Conservation (phyloP, 768 basidiomycete genomes). For the Mycena maculata region DNA sequence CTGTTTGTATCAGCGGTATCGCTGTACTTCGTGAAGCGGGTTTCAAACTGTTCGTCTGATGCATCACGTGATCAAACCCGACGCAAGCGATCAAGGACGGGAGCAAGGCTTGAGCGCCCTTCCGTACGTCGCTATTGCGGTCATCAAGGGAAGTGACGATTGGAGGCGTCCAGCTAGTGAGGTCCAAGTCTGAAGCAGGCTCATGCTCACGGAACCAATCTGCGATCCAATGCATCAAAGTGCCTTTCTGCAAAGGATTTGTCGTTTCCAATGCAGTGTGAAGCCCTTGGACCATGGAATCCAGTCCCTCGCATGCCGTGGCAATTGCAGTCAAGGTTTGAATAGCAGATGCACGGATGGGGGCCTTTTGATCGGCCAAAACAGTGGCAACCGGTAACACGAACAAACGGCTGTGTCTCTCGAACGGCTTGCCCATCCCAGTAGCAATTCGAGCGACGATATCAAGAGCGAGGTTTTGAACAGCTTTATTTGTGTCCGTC, state of each 20-base stretch:
- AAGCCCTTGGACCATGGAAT: constrained; percentile 82
- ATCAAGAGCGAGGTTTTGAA: constrained; percentile 90
- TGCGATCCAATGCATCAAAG: constrained; percentile 81
- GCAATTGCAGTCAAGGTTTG: constrained; percentile 87
- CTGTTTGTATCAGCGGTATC: constrained; percentile 89
- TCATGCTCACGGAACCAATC: constrained; percentile 82
- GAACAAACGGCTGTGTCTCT: constrained; percentile 86
- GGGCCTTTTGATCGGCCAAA: constrained; percentile 92
- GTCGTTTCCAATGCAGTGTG: constrained; percentile 83
- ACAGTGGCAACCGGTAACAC: constrained; percentile 82
- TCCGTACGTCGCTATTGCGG: constrained; percentile 90
- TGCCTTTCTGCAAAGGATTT: constrained; percentile 89
- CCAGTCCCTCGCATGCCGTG: constrained; percentile 85
- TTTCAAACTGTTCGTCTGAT: constrained; percentile 88
- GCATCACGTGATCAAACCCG: constrained; percentile 88
- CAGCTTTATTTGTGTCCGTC: constrained; percentile 92
- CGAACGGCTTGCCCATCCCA: constrained; percentile 97
- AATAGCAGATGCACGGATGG: constrained; percentile 81
- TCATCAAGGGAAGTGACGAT: constrained; percentile 89
- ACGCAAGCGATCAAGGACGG: constrained; percentile 78
- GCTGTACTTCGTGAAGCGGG: constrained; percentile 90
- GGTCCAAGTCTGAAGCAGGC: constrained; percentile 67
- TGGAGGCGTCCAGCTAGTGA: constrained; percentile 72
- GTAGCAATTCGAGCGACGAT: constrained; percentile 89
- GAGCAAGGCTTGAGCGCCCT: constrained; percentile 86